Percentiles rank a stretch among this genome's conserved stretches.
Evolutionary conservation across 2,329 filamentous ascomycete genomes (phyloP).

Genomic region (Apiospora malaysiana): DNA sequence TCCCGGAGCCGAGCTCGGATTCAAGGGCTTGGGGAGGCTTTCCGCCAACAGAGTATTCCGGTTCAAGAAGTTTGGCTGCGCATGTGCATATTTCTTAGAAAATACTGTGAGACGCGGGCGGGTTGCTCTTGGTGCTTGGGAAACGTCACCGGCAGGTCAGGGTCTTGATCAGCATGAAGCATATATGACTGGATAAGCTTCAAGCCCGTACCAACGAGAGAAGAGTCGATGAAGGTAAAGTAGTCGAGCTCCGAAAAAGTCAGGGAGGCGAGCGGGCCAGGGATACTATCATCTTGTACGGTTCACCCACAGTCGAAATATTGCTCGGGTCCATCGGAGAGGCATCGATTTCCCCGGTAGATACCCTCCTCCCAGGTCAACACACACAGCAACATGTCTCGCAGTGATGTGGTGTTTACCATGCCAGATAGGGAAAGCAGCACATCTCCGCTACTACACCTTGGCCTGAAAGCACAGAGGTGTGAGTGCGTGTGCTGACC

Average conservation of each 20-base stretch:
- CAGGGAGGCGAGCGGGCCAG: neutral
- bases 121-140: neutral
- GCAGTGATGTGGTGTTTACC: neutral
- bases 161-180: constrained; percentile 14
- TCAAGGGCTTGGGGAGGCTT: constrained; percentile 3
- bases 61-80: constrained; percentile 2
- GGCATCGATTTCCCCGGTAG: neutral
- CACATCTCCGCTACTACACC: neutral
- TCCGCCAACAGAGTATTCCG: neutral
- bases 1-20: constrained; percentile 7
- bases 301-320: neutral
- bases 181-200: constrained; percentile 10
- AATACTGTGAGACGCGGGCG: constrained; percentile 16
- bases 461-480: neutral
- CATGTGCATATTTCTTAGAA: neutral
- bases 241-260: neutral
- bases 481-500: neutral
- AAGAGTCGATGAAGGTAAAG: neutral
- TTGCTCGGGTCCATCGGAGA: neutral
- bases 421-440: neutral
- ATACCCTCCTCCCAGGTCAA: neutral
- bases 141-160: neutral
- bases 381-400: neutral
- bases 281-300: neutral
- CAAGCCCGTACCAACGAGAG: neutral